A percentile compares a stretch with the other conserved stretches of the same genome.
phyloP scores from a whole-genome alignment of 805 yeast genomes.

The Candida coquimbonensis region DNA sequence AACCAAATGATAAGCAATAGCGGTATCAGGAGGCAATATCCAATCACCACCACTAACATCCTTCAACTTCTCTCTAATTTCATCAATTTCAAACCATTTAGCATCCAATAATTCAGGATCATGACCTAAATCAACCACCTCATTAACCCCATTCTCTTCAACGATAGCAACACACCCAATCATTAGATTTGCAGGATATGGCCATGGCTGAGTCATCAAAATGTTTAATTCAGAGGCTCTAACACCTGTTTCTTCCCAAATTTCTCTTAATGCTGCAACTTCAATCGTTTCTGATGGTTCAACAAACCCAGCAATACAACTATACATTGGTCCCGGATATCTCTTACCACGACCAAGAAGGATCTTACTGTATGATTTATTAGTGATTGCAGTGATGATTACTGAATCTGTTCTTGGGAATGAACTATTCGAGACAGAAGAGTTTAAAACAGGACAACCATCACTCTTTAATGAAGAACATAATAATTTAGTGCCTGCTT shows the following conservation, averaged over 20 bases:
- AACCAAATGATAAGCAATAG: slow-evolving; percentile 24
- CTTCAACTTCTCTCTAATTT: slow-evolving; percentile 30
- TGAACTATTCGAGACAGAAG: slow-evolving; percentile 62
- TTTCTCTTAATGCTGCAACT: slow-evolving; percentile 79
- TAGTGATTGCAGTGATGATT: slow-evolving; percentile 72
- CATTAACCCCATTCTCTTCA: slow-evolving; percentile 60
- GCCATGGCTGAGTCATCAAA: slow-evolving; percentile 91
- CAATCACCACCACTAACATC: slow-evolving; percentile 14
- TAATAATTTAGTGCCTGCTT: slow-evolving; percentile 57
- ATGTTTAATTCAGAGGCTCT: slow-evolving; percentile 50
- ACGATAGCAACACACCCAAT: slow-evolving; percentile 83
- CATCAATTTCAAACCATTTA: slow-evolving; percentile 65
- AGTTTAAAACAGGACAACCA: slow-evolving; percentile 31
- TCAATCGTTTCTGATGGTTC: slow-evolving; percentile 94
- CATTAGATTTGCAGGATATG: slow-evolving; percentile 91
- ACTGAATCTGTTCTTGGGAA: slow-evolving; percentile 94
- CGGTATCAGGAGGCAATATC: slow-evolving; percentile 20
- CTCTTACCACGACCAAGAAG: slow-evolving; percentile 68
- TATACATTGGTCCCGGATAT: slow-evolving; percentile 55
- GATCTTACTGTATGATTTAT: slow-evolving; percentile 50
- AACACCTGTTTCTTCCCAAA: slow-evolving; percentile 95
- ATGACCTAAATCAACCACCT: slow-evolving; percentile 61
- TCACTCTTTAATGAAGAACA: slow-evolving; percentile 31
- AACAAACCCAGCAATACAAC: slow-evolving; percentile 92
- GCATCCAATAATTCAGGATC: slow-evolving; percentile 87